Base-by-base conservation (phyloP, 2,329 filamentous ascomycete genomes). In the Hypoxylon sp. region DNA sequence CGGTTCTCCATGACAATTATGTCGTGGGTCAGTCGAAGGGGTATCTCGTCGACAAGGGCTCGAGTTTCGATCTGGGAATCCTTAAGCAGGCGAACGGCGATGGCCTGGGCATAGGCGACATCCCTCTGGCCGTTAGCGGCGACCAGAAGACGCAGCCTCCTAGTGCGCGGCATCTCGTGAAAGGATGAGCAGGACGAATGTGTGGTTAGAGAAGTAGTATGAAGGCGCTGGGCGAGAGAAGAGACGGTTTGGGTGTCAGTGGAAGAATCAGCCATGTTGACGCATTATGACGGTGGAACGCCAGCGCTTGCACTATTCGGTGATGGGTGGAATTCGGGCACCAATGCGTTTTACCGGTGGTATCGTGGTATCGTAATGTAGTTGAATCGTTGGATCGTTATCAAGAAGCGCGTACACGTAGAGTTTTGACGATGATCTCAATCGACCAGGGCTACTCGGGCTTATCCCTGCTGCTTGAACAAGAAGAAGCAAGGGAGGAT, bases 11-110 rank as follows among this genome's bases (percentile, higher is more conserved):
- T 83, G 4, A 85, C 84, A 14, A 87, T 83, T 40, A 89, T 85
- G 64, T 87, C 88, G 73, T 91, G 88, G 8, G 85, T 85, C 16
- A 91, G 80, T 52, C 87, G 83, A 67, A 86, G 82, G 22, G 87
- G 86, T 65, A 89, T 84, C 74, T 91, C 87, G 76, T 91, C 87
- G 73, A 90, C 84, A 53, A 90, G 85, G 54, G 87, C 87, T 60
- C 85, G 81, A 30, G 85, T 87, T 67, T 87, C 85, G 67, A 90
- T 87, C 65, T 87, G 84, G 7, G 84, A 74, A 61, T 88, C 86
- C 73, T 90, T 90, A 57, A 89, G 89, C 3, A 92, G 83, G 64
- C 89, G 86, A 50, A 91, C 84, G 64, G 89, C 87, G 54, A 92
- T 83, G 16, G 87, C 82, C 74, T 89, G 85, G 54, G 89, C 89